Conservation (phyloP, 495 filamentous ascomycete genomes). For the Tetracladium setigerum region DNA sequence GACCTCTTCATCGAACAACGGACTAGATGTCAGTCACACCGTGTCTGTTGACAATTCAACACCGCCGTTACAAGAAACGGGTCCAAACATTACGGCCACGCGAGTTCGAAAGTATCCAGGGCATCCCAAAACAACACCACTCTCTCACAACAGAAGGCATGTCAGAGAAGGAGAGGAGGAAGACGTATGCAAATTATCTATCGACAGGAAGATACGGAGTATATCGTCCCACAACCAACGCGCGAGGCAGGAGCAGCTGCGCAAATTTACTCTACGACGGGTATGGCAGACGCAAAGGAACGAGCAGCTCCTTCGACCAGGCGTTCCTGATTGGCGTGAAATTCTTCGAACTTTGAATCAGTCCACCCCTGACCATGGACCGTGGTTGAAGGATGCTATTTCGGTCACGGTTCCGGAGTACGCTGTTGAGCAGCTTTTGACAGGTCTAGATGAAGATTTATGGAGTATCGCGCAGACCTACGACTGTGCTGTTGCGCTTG, state of each 20-base stretch:
- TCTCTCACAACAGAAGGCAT: too few species aligned
- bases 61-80: too few species aligned
- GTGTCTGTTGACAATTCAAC: too few species aligned
- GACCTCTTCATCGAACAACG: too few species aligned
- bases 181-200: too few species aligned
- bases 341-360: constrained; percentile 7
- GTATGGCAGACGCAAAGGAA: background rate
- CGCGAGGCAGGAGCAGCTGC: background rate
- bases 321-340: constrained; percentile 11
- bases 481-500: constrained; percentile 10
- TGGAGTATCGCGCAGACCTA: constrained; percentile 10
- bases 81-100: too few species aligned
- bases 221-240: background rate
- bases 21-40: too few species aligned
- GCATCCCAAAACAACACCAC: too few species aligned
- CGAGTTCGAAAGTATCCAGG: too few species aligned
- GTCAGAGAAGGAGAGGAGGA: too few species aligned
- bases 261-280: background rate
- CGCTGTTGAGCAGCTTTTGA: background rate
- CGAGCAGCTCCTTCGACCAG: background rate
- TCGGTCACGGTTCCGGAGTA: constrained; percentile 6
- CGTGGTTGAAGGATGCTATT: constrained; percentile 9
- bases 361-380: constrained; percentile 5
- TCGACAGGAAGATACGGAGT: too few species aligned
- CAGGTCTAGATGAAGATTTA: constrained; percentile 10